These are phyloP conservation scores for Penicillium maclennaniae DNA, from an alignment of 495 filamentous ascomycete species.

Conservation along the genomic window DNA sequence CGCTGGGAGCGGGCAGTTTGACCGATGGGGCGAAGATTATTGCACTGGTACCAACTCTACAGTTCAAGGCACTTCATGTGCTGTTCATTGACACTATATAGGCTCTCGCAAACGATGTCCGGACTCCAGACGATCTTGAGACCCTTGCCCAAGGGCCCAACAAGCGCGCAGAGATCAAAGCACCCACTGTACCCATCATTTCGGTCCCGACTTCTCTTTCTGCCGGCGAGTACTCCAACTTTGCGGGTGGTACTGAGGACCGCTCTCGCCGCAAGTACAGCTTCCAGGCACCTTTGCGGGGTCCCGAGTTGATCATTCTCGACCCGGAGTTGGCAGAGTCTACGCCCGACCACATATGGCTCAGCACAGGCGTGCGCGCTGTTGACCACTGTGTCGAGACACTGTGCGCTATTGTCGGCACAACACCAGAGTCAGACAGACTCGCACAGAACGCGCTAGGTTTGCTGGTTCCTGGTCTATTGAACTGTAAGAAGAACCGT, in stretches of 20 bases:
- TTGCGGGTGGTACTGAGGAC: conserved; percentile 56
- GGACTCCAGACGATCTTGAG: conserved; percentile 40
- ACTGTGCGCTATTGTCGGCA: conserved; percentile 42
- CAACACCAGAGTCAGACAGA: conserved; percentile 37
- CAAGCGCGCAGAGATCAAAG: conserved; percentile 31
- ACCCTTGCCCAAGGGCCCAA: conserved; percentile 36
- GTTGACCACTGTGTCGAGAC: conserved; percentile 66
- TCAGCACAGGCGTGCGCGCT: conserved; percentile 57
- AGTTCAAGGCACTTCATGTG: background rate
- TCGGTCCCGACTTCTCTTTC: conserved; percentile 62
- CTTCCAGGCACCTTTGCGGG: conserved; percentile 45
- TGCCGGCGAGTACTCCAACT: conserved; percentile 57
- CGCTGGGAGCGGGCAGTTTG: conserved; percentile 57
- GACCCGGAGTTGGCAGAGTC: conserved; percentile 52
- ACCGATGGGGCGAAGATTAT: conserved; percentile 61
- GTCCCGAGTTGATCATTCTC: conserved; percentile 53
- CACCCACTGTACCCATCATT: conserved; percentile 50
- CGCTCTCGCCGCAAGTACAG: conserved; percentile 49
- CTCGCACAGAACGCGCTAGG: conserved; percentile 43
- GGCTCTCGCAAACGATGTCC: conserved; percentile 48
- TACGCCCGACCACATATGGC: conserved; percentile 57
- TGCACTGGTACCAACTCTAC: conserved; percentile 38
- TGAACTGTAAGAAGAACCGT: conserved; percentile 44
- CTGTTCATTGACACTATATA: conserved; percentile 7
- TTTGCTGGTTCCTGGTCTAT: conserved; percentile 47